A percentile compares a stretch with the other conserved stretches of the same genome.
Evolutionary conservation across 2,329 filamentous ascomycete species (phyloP).

Genomic region (Cercospora sesami): DNA sequence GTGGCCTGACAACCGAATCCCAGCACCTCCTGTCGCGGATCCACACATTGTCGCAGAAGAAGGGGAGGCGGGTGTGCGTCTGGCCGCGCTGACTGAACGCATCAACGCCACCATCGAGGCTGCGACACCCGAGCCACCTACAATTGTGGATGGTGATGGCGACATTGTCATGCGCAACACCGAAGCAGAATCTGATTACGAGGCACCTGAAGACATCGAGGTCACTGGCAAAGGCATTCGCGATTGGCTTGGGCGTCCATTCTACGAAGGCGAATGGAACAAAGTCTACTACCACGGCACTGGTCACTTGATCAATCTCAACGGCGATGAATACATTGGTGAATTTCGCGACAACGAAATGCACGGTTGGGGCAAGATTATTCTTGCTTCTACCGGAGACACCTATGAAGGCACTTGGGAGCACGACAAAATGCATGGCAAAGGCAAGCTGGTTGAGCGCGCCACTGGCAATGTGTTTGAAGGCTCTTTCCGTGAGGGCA

Average conservation of each 20-base stretch:
- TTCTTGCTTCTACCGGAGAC: constrained; percentile 62
- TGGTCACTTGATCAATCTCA: constrained; percentile 55
- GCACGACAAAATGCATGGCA: constrained; percentile 64
- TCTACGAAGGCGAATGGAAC: constrained; percentile 53
- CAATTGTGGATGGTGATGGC: constrained; percentile 45
- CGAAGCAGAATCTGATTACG: constrained; percentile 35
- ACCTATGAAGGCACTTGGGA: constrained; percentile 59
- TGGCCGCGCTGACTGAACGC: not conserved
- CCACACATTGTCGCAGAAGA: not conserved
- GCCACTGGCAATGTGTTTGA: constrained; percentile 62
- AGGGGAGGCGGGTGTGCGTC: not conserved
- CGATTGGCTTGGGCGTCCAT: constrained; percentile 57
- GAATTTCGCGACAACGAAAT: constrained; percentile 55
- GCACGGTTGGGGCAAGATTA: constrained; percentile 59
- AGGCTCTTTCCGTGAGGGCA: constrained; percentile 61
- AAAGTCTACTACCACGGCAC: constrained; percentile 53
- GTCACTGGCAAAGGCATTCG: constrained; percentile 41
- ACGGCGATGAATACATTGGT: constrained; percentile 58
- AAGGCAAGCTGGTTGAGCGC: constrained; percentile 58
- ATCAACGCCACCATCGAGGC: constrained; percentile 15
- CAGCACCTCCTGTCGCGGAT: not conserved
- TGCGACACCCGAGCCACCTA: constrained; percentile 30
- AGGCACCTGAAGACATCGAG: constrained; percentile 36
- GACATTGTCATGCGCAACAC: constrained; percentile 38
- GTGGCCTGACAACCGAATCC: not conserved